phyloP scores from a whole-genome alignment of 495 filamentous ascomycete species.

The Schizothecium vesticola region DNA sequence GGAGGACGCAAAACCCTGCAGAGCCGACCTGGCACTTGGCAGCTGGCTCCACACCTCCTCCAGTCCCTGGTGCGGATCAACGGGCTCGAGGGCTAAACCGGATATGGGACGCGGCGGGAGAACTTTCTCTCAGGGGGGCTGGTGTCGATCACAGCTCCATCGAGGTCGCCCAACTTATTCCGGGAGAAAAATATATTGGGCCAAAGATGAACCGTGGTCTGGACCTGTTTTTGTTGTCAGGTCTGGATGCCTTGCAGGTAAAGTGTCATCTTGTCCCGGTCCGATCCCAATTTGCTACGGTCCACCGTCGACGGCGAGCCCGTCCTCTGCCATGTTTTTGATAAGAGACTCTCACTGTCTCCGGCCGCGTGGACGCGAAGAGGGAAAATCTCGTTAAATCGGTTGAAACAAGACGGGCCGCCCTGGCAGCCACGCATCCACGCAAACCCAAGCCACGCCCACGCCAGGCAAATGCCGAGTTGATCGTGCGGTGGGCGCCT shows the following conservation, averaged over 20 bases:
- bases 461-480: not conserved
- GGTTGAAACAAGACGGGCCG: not conserved
- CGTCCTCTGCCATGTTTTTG: not conserved
- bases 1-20: not conserved
- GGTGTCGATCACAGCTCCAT: not conserved
- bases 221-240: not conserved
- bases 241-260: not conserved
- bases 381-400: too few species aligned
- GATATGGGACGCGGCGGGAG: not conserved
- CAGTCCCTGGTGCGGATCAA: not conserved
- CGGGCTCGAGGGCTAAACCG: not conserved
- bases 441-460: not conserved
- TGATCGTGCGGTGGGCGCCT: too few species aligned
- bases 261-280: not conserved
- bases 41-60: too few species aligned
- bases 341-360: too few species aligned
- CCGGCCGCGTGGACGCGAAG: too few species aligned
- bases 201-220: not conserved
- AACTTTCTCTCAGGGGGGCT: not conserved
- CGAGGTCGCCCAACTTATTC: not conserved
- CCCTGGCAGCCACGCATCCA: not conserved
- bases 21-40: too few species aligned
- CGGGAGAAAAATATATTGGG: not conserved
- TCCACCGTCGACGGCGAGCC: not conserved
- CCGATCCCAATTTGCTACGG: not conserved